These are phyloP conservation scores for Alnus rubra DNA, from an alignment of 306 rosid species.

Conservation along the genomic window DNA sequence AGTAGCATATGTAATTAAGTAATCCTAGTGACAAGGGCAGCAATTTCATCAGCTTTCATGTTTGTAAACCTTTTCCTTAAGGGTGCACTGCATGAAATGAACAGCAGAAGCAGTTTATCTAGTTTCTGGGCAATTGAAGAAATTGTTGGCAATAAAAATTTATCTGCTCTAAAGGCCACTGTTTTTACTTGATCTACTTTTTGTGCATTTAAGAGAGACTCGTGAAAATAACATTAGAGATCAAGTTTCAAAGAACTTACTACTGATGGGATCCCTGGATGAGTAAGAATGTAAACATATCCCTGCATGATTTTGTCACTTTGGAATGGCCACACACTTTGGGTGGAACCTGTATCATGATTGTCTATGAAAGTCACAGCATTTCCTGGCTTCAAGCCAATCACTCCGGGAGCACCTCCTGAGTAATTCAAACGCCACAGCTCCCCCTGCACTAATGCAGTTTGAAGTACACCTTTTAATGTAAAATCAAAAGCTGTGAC, in stretches of 20 bases:
- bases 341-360: slow-evolving; percentile 42
- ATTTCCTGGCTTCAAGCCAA: slow-evolving; percentile 42
- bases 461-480: slow-evolving; percentile 40
- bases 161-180: background rate
- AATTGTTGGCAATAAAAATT: background rate
- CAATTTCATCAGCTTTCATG: background rate
- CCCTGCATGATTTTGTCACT: slow-evolving; percentile 38
- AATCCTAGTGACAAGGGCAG: no score
- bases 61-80: no score
- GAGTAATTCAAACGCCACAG: slow-evolving; percentile 37
- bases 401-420: slow-evolving; percentile 35
- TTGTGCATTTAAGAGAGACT: background rate
- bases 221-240: background rate
- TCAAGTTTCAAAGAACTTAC: slow-evolving; percentile 11
- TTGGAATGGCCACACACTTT: slow-evolving; percentile 30
- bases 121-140: background rate
- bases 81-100: no score
- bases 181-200: background rate
- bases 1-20: background rate
- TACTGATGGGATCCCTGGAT: slow-evolving; percentile 41
- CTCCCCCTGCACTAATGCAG: slow-evolving; percentile 31
- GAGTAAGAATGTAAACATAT: slow-evolving; percentile 43
- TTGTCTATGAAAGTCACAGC: slow-evolving; percentile 46
- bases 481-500: slow-evolving; percentile 50
- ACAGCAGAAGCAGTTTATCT: background rate